Evolutionary conservation across 2,329 filamentous ascomycete genomes (phyloP), one percentile per base, ranked within the genome.

Genomic region (Pseudomassariella vexata): DNA sequence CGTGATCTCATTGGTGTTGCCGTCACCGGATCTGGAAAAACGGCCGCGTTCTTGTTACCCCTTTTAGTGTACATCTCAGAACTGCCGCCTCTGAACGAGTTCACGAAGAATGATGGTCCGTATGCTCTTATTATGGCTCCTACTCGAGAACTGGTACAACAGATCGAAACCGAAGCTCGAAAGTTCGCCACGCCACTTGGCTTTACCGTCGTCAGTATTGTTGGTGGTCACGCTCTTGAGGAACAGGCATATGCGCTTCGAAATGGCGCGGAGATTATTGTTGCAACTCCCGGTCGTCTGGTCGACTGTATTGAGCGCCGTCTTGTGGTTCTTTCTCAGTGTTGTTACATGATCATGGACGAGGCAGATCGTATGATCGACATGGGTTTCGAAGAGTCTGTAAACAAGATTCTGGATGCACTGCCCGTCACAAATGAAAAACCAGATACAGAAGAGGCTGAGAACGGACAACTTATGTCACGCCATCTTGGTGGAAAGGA

Each of bases 361-460:
- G 92, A 98, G 73, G 92, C 92, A 22, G 92, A 98, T 63, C 85
- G 90, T 34, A 98, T 98, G 92, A 94, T 98, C 43, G 92, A 98
- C 55, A 78, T 96, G 39, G 92, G 92, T 27, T 98, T 98, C 56
- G 92, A 98, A 62, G 92, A 96, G 50, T 85, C 88, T 0, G 86
- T 98, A 37, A 96, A 95, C 62, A 94, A 94, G 61, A 98, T 98
- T 48, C 79, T 98, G 27, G 88, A 95, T 46, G 90, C 92, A 2
- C 74, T 98, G 2, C 92, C 92, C 0, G 86, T 95, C 6, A 72
- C 74, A 30, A 96, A 98, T 59, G 86, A 95, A 59, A 98, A 96
- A 59, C 92, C 92, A 1, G 92, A 98, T 58, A 84, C 77, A 0
- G 90, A 96, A 9, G 86, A 85, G 32, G 92, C 92, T 5, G 92